phyloP scores from a whole-genome alignment of 768 basidiomycete genomes.

The Lactarius hengduanensis region DNA sequence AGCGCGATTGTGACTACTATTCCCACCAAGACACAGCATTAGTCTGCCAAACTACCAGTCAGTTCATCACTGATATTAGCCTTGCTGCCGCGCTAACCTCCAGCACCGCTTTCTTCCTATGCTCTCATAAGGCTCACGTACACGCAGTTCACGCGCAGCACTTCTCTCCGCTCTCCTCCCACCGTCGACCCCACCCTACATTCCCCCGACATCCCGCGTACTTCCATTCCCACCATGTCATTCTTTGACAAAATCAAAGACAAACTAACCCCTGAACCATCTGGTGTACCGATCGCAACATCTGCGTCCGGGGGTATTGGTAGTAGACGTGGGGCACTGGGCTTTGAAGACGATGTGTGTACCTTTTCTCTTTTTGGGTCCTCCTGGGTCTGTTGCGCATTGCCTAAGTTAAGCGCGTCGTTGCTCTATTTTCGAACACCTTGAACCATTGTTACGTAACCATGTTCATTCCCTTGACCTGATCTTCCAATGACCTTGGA shows the following conservation, averaged over 20 bases:
- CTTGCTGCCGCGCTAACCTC: not conserved
- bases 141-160: constrained; percentile 11
- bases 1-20: not conserved
- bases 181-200: not conserved
- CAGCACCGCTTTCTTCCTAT: constrained; percentile 6
- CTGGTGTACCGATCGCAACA: constrained; percentile 36
- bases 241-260: constrained; percentile 58
- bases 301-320: constrained; percentile 57
- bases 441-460: constrained; percentile 28
- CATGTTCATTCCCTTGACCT: constrained; percentile 20
- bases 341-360: constrained; percentile 75
- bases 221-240: constrained; percentile 42
- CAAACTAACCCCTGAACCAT: constrained; percentile 48
- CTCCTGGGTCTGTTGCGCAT: constrained; percentile 28
- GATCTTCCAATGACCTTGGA: constrained; percentile 29
- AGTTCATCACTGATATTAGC: not conserved
- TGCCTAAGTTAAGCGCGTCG: constrained; percentile 8
- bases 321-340: constrained; percentile 51
- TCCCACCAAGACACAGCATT: constrained; percentile 5
- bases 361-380: constrained; percentile 35
- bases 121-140: not conserved
- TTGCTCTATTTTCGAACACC: constrained; percentile 4
- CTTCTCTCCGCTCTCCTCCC: not conserved
- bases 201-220: too few species aligned
- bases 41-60: not conserved